A percentile compares a stretch with the other conserved stretches of the same genome.
These are phyloP conservation scores for Peronospora belbahrii DNA, from an alignment of 352 stramenopile genomes.

Conservation along the genomic window DNA sequence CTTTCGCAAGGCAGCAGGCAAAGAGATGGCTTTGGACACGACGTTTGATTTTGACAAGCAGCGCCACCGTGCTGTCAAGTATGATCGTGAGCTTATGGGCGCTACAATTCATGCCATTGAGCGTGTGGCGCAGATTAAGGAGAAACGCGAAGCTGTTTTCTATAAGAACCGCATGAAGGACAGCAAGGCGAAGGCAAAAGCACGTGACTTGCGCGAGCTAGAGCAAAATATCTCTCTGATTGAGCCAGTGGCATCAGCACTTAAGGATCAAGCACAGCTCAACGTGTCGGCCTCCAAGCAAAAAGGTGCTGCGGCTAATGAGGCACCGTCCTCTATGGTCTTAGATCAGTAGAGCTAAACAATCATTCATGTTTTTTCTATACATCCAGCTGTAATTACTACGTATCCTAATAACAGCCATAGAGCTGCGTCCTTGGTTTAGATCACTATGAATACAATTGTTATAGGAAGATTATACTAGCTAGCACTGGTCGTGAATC, in stretches of 20 bases:
- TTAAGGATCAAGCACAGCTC: constrained; percentile 76
- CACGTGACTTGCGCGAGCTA: constrained; percentile 72
- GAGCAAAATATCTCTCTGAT: constrained; percentile 85
- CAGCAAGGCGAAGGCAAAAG: constrained; percentile 71
- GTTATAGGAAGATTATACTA: no score
- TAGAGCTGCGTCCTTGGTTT: no score
- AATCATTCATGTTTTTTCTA: background rate
- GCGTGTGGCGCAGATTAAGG: constrained; percentile 95
- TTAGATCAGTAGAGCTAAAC: constrained; percentile 79
- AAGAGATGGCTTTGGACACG: constrained; percentile 99
- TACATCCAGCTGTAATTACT: no score
- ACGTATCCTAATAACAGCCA: no score
- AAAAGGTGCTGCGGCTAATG: constrained; percentile 49
- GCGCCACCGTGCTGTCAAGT: constrained; percentile 97
- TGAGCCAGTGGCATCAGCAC: constrained; percentile 53
- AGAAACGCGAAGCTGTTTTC: constrained; percentile 93
- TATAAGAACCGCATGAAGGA: constrained; percentile 96
- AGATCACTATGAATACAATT: no score
- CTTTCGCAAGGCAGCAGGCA: constrained; percentile 95
- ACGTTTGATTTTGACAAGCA: constrained; percentile 99
- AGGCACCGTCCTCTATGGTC: constrained; percentile 68
- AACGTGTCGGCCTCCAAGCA: constrained; percentile 53
- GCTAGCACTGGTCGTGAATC: no score
- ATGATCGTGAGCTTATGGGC: constrained; percentile 98
- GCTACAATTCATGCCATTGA: constrained; percentile 98